Conservation (phyloP, 2,329 filamentous ascomycete species). For the Xenoacremonium recifei region DNA sequence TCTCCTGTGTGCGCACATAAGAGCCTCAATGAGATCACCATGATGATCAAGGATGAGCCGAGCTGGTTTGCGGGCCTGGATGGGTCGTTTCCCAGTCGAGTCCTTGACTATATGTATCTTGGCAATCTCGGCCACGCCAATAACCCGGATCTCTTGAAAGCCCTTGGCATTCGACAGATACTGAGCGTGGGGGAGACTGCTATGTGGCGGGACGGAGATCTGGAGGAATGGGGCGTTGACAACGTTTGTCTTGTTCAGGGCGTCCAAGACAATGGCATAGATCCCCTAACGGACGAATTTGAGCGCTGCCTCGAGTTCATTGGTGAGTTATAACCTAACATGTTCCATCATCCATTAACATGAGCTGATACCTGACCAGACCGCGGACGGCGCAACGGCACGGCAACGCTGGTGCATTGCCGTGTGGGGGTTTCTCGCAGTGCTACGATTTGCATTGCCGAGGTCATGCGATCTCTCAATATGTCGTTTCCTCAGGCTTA, state of each 20-base stretch:
- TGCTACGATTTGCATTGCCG: conserved; percentile 97
- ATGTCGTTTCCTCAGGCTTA: conserved; percentile 91
- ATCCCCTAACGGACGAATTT: conserved; percentile 85
- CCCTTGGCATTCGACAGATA: conserved; percentile 81
- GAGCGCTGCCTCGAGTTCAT: conserved; percentile 86
- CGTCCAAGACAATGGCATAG: conserved; percentile 96
- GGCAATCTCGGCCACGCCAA: conserved; percentile 93
- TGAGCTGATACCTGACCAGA: conserved; percentile 49
- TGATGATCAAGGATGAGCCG: conserved; percentile 60
- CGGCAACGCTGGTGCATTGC: conserved; percentile 91
- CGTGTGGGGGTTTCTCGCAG: conserved; percentile 93
- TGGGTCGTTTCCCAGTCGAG: conserved; percentile 84
- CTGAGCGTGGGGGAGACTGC: conserved; percentile 90
- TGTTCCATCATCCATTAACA: background rate
- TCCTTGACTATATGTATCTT: conserved; percentile 93
- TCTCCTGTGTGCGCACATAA: conserved; percentile 57
- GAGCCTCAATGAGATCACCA: conserved; percentile 51
- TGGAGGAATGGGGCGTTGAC: conserved; percentile 70
- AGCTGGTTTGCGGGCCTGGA: conserved; percentile 82
- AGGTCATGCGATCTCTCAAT: conserved; percentile 82
- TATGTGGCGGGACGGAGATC: conserved; percentile 71
- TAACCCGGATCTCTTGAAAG: conserved; percentile 77
- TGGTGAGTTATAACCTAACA: conserved; percentile 63
- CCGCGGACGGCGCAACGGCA: conserved; percentile 71
- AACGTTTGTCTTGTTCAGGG: conserved; percentile 80